phyloP scores from a whole-genome alignment of 2,329 filamentous ascomycete species.

The Sporothrix brasiliensis region DNA sequence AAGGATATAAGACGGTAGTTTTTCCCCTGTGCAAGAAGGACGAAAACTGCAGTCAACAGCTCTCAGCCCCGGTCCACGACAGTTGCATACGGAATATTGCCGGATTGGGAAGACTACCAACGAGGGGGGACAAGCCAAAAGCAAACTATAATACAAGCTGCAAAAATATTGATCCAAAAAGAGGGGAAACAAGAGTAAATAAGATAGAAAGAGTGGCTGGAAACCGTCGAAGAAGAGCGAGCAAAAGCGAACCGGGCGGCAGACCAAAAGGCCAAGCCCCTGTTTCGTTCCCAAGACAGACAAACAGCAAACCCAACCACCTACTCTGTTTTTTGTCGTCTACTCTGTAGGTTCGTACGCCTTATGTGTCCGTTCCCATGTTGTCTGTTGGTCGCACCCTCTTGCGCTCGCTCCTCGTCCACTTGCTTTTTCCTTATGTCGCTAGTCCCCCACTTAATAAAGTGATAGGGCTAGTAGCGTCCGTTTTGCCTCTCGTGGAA shows the following conservation, averaged over 20 bases:
- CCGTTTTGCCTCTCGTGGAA: slow-evolving; percentile 5
- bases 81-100: neutral
- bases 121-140: neutral
- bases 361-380: neutral
- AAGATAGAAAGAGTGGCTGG: neutral
- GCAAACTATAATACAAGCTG: neutral
- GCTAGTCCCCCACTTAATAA: neutral
- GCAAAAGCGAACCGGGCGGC: neutral
- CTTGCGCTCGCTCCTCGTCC: neutral
- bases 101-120: slow-evolving; percentile 1
- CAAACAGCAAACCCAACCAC: neutral
- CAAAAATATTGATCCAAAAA: slow-evolving; percentile 5
- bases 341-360: neutral
- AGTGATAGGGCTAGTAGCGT: slow-evolving; percentile 26
- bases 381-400: neutral
- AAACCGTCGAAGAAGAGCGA: slow-evolving; percentile 6
- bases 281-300: neutral
- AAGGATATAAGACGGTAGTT: neutral
- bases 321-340: neutral
- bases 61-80: slow-evolving; percentile 17
- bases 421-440: neutral
- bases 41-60: neutral
- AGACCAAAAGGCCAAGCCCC: neutral
- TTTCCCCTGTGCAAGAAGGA: neutral
- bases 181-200: neutral